These are phyloP conservation scores for Marasmius sp. DNA, from an alignment of 1,284 basidiomycete species.

Conservation along the genomic window DNA sequence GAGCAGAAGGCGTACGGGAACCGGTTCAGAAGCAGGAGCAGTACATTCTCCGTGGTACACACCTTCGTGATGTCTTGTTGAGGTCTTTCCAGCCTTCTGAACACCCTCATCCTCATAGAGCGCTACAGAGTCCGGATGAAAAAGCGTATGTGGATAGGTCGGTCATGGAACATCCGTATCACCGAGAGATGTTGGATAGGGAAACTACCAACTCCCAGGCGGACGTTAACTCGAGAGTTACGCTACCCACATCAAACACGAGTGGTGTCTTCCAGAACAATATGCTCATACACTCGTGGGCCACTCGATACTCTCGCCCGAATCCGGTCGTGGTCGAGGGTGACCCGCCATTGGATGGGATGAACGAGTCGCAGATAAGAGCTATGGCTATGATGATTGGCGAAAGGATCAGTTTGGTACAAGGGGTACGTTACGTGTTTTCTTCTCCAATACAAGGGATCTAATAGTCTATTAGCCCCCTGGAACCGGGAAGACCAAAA, in stretches of 20 bases:
- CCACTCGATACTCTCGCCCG: conserved; percentile 57
- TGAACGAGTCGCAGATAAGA: conserved; percentile 75
- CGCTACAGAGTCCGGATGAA: conserved; percentile 22
- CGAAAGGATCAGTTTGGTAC: conserved; percentile 77
- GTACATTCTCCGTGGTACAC: conserved; percentile 62
- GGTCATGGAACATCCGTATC: conserved; percentile 12
- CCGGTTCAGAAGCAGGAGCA: conserved; percentile 16
- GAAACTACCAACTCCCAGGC: conserved; percentile 31
- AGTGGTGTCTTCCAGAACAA: conserved; percentile 66
- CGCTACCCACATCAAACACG: conserved; percentile 20
- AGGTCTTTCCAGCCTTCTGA: conserved; percentile 41
- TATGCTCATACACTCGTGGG: conserved; percentile 77
- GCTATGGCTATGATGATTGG: conserved; percentile 89
- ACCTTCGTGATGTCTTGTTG: conserved; percentile 68
- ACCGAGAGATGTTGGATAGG: conserved; percentile 20
- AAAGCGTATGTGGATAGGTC: conserved; percentile 18
- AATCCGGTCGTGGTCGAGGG: conserved; percentile 74
- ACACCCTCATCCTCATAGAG: conserved; percentile 10
- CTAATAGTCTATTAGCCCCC: conserved; percentile 62
- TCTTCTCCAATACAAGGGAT: conserved; percentile 1
- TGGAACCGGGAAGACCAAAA: conserved; percentile 95
- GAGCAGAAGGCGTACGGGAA: conserved; percentile 17
- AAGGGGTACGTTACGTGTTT: conserved; percentile 64
- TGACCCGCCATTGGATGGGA: conserved; percentile 66
- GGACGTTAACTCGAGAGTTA: conserved; percentile 15